phyloP scores from a whole-genome alignment of 768 basidiomycete genomes.

The Suillus decipiens region DNA sequence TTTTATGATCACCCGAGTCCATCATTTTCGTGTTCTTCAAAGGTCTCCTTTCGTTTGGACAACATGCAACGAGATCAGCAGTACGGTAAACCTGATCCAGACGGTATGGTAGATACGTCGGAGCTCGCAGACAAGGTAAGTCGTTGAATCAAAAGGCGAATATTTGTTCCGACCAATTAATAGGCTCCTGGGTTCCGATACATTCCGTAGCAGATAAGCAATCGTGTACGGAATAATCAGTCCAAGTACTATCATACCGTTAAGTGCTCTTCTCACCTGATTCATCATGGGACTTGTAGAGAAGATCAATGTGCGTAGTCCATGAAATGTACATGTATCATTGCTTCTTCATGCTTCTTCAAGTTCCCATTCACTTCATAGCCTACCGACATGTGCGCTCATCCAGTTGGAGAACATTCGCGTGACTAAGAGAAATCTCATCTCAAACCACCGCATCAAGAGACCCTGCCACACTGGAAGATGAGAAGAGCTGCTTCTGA shows the following conservation, averaged over 20 bases:
- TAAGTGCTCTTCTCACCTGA: not conserved
- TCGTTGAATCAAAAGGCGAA: not conserved
- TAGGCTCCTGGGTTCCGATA: constrained; percentile 69
- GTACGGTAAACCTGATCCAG: constrained; percentile 51
- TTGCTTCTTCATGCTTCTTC: not conserved
- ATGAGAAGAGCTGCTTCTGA: constrained; percentile 55
- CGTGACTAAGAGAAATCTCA: not conserved
- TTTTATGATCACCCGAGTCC: not conserved
- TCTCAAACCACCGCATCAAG: not conserved
- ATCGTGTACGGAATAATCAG: not conserved
- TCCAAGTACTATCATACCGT: not conserved
- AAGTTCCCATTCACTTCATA: not conserved
- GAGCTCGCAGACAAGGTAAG: constrained; percentile 66
- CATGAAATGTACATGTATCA: not conserved
- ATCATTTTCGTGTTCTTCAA: too few relatives aligned
- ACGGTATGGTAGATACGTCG: constrained; percentile 58
- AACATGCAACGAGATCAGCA: constrained; percentile 46
- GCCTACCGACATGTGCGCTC: not conserved
- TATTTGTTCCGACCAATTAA: not conserved
- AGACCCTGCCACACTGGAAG: constrained; percentile 10
- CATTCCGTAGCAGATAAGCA: constrained; percentile 27
- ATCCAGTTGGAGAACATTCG: not conserved
- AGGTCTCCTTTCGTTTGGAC: not conserved
- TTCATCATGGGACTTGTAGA: not conserved
- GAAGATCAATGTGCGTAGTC: not conserved